Evolutionary conservation across 768 basidiomycete species (phyloP).

Genomic region (Strobilomyces dryophilus): DNA sequence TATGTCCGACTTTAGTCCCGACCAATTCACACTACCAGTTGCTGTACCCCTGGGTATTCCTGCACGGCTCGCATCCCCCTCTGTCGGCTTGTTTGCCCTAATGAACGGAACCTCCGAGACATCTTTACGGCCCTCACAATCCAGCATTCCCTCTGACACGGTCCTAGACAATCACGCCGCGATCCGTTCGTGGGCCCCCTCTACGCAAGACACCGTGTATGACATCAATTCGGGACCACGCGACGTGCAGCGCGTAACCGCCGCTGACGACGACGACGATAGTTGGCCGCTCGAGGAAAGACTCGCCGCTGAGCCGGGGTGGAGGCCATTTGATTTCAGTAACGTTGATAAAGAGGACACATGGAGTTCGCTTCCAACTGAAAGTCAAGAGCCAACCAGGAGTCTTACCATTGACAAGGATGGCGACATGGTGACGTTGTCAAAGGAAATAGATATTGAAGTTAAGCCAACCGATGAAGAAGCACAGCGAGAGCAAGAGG

Average conservation of each 20-base stretch:
- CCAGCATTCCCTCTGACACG: slow-evolving; percentile 47
- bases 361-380: slow-evolving; percentile 67
- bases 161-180: slow-evolving; percentile 48
- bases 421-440: background rate
- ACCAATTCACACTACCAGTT: slow-evolving; percentile 40
- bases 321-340: slow-evolving; percentile 55
- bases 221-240: slow-evolving; percentile 38
- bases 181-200: slow-evolving; percentile 50
- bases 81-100: slow-evolving; percentile 13
- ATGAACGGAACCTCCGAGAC: slow-evolving; percentile 30
- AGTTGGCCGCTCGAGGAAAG: slow-evolving; percentile 77
- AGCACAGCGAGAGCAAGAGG: slow-evolving; percentile 10
- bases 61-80: slow-evolving; percentile 29
- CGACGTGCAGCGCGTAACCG: background rate
- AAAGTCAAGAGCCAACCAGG: slow-evolving; percentile 42
- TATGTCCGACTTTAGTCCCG: slow-evolving; percentile 33
- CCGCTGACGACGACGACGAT: slow-evolving; percentile 51
- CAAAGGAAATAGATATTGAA: slow-evolving; percentile 11
- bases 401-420: slow-evolving; percentile 15
- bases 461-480: slow-evolving; percentile 7
- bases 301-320: slow-evolving; percentile 48
- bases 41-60: slow-evolving; percentile 45
- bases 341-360: slow-evolving; percentile 64
- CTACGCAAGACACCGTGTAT: slow-evolving; percentile 58
- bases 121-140: slow-evolving; percentile 52